Base-by-base conservation (phyloP, 2,329 filamentous ascomycete genomes). In the Penicillium sp. region DNA sequence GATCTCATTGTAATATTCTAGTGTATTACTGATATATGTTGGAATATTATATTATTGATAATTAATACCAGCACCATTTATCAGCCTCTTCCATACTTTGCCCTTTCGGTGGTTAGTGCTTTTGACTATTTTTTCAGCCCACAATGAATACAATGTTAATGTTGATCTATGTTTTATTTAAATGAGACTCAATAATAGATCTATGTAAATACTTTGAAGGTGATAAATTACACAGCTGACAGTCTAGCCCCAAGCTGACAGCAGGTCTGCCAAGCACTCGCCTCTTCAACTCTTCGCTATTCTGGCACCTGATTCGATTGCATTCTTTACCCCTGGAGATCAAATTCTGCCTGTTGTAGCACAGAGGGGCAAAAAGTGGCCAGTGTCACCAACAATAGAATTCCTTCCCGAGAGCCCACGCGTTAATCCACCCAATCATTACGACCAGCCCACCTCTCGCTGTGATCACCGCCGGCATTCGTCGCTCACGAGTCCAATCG, bases 341-440 rank as follows among this genome's bases (percentile, higher is more conserved):
- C 46, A 48, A 48, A 48, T 25, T 25, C 15, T 35, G 31, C n/a
- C 31, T 3, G 2, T 25, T 1, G 19, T 48, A 12, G 31, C 46
- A 37, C 29, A 13, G 46, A 60, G 43, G 43, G 50, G 41, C 31
- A 56, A 60, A 46, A 46, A 60, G 43, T 49, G 53, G 41, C 15
- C 58, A 57, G 46, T 50, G 41, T 40, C 38, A 27, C 27, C 50
- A 12, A 48, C 21, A 48, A 37, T 37, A 17, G 15, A 2, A 23
- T 46, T 51, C 31, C 56, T 41, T 40, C 43, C 12, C 38, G 42
- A 47, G 37, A 49, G 46, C 47, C 50, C 50, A 58, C 62, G 64
- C 62, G 62, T 50, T 54, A 64, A 65, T 38, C 33, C 48, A 10
- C 25, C 65, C 65, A 65, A 67, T 67, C 62, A 62, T 33, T 38